Evolutionary conservation across 2,329 filamentous ascomycete species (phyloP).

Genomic region (Pseudocercospora fijiensis): DNA sequence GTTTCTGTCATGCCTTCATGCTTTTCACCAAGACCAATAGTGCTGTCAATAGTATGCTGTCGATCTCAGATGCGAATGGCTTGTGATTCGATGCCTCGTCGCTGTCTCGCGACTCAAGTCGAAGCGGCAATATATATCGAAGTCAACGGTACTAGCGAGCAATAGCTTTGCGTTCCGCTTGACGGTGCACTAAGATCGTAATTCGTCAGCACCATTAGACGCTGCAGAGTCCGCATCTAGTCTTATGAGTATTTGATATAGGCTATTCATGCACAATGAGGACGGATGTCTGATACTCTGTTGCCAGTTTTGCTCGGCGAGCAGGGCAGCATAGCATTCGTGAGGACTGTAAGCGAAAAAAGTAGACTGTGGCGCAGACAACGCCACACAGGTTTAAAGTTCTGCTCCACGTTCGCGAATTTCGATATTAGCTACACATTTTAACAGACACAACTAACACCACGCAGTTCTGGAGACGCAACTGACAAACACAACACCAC

Average conservation of each 20-base stretch:
- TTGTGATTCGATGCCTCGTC: constrained; percentile 1
- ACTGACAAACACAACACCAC: background rate
- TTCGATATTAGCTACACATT: background rate
- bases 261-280: background rate
- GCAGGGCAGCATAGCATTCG: background rate
- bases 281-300: background rate
- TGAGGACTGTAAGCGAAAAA: background rate
- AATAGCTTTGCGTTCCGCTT: constrained; percentile 1
- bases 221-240: background rate
- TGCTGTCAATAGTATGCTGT: background rate
- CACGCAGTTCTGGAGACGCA: too few relatives aligned
- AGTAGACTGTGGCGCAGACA: background rate
- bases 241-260: background rate
- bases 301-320: background rate
- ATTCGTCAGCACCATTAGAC: background rate
- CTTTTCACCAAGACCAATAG: background rate
- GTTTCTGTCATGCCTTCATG: background rate
- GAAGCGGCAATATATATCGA: background rate
- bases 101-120: background rate
- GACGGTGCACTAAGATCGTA: background rate
- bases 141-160: constrained; percentile 1
- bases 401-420: background rate
- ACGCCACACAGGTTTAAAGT: background rate
- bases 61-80: background rate
- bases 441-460: background rate